Evolutionary conservation across 148 eudicot species (phyloP), one percentile per base, ranked within the genome.

Genomic region (Cornus florida): DNA sequence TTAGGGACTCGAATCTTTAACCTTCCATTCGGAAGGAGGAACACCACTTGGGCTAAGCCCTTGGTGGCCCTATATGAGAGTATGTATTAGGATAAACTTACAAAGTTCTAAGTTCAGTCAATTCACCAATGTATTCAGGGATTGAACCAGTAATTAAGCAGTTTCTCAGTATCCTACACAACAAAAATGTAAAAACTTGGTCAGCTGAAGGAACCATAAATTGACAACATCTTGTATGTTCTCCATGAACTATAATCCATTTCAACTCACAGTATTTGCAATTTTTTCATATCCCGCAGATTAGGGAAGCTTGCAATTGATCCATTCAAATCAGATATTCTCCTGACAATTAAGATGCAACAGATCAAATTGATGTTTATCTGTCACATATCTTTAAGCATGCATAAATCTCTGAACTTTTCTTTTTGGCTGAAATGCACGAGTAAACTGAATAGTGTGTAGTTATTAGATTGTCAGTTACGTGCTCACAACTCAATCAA

Each of bases 401-500:
- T 16, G 20, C 17, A 14, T 19, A 57, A 1, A 57, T 19, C 4
- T 57, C 48, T 43, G 48, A 43, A 71, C 5, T 19, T 57, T 16
- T 72, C 10, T 48, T 72, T 39, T 10, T 14, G 11, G 10, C 5
- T 50, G 75, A 71, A 31, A 48, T 2, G 6, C 59, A 10, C n/a
- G 2, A 13, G 35, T 7, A 33, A 32, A 67, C 50, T 8, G 12
- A 4, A 69, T 41, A 28, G 28, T 19, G 33, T 72, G 16, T 10
- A 71, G 72, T 13, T 32, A 13, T 16, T 13, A 78, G 19, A 73
- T 73, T 57, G 19, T 57, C 19, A 57, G 20, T 3, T 57, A 1
- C 13, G 62, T 56, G 43, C 98, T 90, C 86, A 95, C 96, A 95
- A 59, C 28, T 79, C 82, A n/a, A n/a, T 16, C 35, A 95, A 22